phyloP scores from a whole-genome alignment of 2,329 filamentous ascomycete genomes.

The Trichoderma aggressivum region DNA sequence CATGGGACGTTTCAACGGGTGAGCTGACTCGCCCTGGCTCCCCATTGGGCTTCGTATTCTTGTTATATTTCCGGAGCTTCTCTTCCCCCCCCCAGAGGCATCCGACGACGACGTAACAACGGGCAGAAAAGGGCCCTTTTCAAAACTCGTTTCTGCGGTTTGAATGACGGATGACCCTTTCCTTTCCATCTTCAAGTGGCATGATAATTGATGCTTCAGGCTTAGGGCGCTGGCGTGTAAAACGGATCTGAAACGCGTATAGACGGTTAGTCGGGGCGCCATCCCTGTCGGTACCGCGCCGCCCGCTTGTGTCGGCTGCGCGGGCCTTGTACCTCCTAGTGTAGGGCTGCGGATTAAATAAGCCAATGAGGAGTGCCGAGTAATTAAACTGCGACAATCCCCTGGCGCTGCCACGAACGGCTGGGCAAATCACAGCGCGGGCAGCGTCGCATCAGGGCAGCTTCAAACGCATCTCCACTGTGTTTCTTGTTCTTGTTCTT shows the following conservation, averaged over 20 bases:
- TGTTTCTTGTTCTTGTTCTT: not conserved
- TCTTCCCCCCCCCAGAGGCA: not conserved
- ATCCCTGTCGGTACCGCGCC: not conserved
- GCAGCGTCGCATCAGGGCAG: constrained; percentile 1
- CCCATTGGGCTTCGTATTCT: not conserved
- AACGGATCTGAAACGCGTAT: constrained; percentile 16
- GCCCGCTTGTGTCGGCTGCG: not conserved
- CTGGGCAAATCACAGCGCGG: constrained; percentile 6
- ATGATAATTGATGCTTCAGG: constrained; percentile 10
- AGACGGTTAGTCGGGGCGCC: not conserved
- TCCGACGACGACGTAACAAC: not conserved
- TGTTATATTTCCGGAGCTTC: not conserved
- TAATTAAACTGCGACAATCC: constrained; percentile 1
- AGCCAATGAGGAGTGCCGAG: not conserved
- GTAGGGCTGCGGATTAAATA: constrained; percentile 9
- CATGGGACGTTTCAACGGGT: constrained; percentile 1
- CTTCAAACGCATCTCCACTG: constrained; percentile 12
- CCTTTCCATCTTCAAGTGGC: constrained; percentile 13
- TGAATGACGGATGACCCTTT: constrained; percentile 9
- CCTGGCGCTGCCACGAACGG: not conserved
- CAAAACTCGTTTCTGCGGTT: constrained; percentile 5
- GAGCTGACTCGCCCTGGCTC: not conserved
- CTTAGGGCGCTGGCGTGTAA: not conserved
- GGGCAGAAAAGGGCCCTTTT: not conserved
- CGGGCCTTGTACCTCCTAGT: not conserved